Percentiles rank a stretch among this genome's conserved stretches.
These are phyloP conservation scores for Solanum virginianum DNA, from an alignment of 257 asterid species.

Conservation along the genomic window DNA sequence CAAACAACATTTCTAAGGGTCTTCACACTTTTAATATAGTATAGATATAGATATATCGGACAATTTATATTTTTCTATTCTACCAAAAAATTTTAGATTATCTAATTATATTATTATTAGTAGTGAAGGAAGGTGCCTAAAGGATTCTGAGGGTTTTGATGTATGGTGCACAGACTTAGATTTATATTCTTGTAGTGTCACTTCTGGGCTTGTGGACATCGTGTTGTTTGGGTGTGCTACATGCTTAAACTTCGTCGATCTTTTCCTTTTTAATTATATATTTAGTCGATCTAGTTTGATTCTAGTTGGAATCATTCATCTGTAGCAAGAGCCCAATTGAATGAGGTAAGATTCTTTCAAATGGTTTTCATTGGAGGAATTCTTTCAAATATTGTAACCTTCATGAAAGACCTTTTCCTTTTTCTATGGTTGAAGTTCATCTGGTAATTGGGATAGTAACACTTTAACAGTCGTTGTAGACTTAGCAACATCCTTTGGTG, in stretches of 20 bases:
- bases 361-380: slow-evolving; percentile 13
- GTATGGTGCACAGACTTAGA: background rate
- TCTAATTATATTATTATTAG: background rate
- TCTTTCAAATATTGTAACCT: slow-evolving; percentile 12
- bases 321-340: slow-evolving; percentile 38
- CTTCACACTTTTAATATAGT: too few species aligned
- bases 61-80: background rate
- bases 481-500: background rate
- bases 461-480: background rate
- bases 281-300: background rate
- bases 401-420: slow-evolving; percentile 10
- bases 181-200: background rate
- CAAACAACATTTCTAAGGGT: too few species aligned
- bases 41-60: background rate
- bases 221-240: background rate
- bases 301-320: slow-evolving; percentile 37
- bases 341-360: slow-evolving; percentile 40
- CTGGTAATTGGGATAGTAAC: background rate
- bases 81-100: background rate
- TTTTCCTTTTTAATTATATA: background rate
- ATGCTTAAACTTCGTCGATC: background rate
- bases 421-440: background rate
- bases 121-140: background rate
- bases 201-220: background rate
- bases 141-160: background rate